Base-by-base conservation (phyloP, 192 early-diverging fungal genomes). In the Backusella westeae region DNA sequence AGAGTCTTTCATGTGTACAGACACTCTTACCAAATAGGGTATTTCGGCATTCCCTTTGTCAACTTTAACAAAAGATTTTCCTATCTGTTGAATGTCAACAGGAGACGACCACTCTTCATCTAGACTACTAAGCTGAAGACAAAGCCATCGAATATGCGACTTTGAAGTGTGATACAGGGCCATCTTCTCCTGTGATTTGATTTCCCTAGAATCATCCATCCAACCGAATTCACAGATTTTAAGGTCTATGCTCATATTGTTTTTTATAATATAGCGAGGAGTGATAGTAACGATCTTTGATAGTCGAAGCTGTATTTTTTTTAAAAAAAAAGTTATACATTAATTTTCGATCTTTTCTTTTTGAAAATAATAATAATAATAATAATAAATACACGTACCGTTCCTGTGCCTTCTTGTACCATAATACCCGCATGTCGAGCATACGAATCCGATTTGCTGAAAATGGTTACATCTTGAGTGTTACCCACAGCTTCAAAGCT, bases 401-500 rank as follows among this genome's bases (percentile, higher is more conserved):
- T 92, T 19, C 94, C 95, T 21, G 83, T 88, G 0, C 94, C 94
- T 66, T 94, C 94, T 73, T 89, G 84, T 15, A 97, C 85, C 53
- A 78, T 84, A 14, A 94, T 87, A 4, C 94, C 95, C 6, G 94
- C 69, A 53, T 92, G 90, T 12, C 81, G 69, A 9, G 76, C 71
- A 73, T 14, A 41, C 49, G 52, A 70, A 78, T 71, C 70, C 17
- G 10, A 71, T 53, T 53, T 8, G 71, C 74, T 23, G 84, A 88
- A 38, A 9, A 96, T 82, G 14, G 80, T 74, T 0, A 94, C 77
- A 35, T 92, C 91, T 63, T 88, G 87, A 1, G 85, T 80, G 71
- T 90, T 93, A 10, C 95, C 95, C 34, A 95, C 88, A 3, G 94
- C 93, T 73, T 96, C 95, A 73, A 96, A 95, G 75, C 93, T 94